These are phyloP conservation scores for Fusarium bulbicola DNA, from an alignment of 2,329 filamentous ascomycete genomes.

Conservation along the genomic window DNA sequence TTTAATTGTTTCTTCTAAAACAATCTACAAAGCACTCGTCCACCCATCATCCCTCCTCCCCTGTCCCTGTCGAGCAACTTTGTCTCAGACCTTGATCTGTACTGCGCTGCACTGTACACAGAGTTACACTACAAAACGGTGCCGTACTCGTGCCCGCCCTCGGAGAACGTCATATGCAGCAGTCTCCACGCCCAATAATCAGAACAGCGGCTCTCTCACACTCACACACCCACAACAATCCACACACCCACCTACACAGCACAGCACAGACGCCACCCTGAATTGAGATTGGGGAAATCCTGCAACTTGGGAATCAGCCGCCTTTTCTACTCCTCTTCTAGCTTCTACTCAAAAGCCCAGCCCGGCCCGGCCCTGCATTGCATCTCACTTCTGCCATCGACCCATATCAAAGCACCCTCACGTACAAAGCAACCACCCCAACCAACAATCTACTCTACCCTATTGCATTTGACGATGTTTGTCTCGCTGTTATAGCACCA, in stretches of 20 bases:
- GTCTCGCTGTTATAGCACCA: constrained; percentile 48
- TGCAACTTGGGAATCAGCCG: constrained; percentile 35
- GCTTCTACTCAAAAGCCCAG: constrained; percentile 40
- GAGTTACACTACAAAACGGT: neutral
- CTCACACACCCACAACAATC: constrained; percentile 4
- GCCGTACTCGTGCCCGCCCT: constrained; percentile 23
- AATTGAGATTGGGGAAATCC: constrained; percentile 36
- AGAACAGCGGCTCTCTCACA: constrained; percentile 20
- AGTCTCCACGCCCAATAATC: constrained; percentile 29
- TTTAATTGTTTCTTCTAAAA: constrained; percentile 5
- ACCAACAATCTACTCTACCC: constrained; percentile 13
- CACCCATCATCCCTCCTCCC: constrained; percentile 7
- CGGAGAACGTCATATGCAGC: constrained; percentile 43
- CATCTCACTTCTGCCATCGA: constrained; percentile 34
- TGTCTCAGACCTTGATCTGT: constrained; percentile 32
- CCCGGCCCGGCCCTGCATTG: constrained; percentile 40
- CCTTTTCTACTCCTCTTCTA: constrained; percentile 36
- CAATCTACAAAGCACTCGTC: constrained; percentile 4
- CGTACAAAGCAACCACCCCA: neutral
- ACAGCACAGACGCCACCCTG: constrained; percentile 34
- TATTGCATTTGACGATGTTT: constrained; percentile 47
- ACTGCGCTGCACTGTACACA: neutral
- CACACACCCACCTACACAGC: constrained; percentile 31
- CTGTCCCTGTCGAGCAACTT: constrained; percentile 21
- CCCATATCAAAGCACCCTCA: constrained; percentile 23